Evolutionary conservation across 768 basidiomycete species (phyloP).

Genomic region (Psilocybe azurescens): DNA sequence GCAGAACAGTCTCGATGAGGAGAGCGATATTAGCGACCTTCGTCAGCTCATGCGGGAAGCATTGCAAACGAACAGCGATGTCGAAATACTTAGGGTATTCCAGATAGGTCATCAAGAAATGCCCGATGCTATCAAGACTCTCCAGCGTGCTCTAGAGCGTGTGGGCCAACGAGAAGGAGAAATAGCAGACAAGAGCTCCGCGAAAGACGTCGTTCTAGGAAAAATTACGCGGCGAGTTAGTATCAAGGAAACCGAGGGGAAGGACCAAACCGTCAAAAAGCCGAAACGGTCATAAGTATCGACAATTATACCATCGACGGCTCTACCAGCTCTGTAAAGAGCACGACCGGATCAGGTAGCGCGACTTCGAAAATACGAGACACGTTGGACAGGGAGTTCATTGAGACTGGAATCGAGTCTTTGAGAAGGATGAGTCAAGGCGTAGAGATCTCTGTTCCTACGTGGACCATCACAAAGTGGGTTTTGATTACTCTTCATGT

Average conservation of each 20-base stretch:
- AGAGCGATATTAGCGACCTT: slow-evolving; percentile 59
- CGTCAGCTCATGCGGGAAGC: slow-evolving; percentile 63
- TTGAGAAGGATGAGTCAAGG: slow-evolving; percentile 63
- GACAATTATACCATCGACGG: slow-evolving; percentile 27
- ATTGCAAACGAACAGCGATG: slow-evolving; percentile 62
- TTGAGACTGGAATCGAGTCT: slow-evolving; percentile 76
- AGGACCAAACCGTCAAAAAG: slow-evolving; percentile 15
- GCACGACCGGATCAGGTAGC: slow-evolving; percentile 16
- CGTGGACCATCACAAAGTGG: slow-evolving; percentile 79
- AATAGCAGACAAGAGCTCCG: slow-evolving; percentile 3
- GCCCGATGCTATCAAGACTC: slow-evolving; percentile 81
- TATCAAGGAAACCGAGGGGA: slow-evolving; percentile 16
- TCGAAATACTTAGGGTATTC: slow-evolving; percentile 64
- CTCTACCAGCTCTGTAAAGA: slow-evolving; percentile 18
- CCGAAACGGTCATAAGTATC: slow-evolving; percentile 30
- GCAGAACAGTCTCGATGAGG: slow-evolving; percentile 48
- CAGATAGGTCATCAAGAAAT: slow-evolving; percentile 71
- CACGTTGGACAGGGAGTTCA: slow-evolving; percentile 70
- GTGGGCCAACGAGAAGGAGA: slow-evolving; percentile 22
- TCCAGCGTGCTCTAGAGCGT: slow-evolving; percentile 57
- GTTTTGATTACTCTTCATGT: slow-evolving; percentile 15
- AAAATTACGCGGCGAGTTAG: slow-evolving; percentile 25
- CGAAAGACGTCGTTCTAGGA: slow-evolving; percentile 20
- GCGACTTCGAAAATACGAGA: slow-evolving; percentile 34
- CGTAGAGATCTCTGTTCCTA: slow-evolving; percentile 50